These are phyloP conservation scores for Elsinoe fawcettii DNA, from an alignment of 2,329 filamentous ascomycete species.

Conservation along the genomic window DNA sequence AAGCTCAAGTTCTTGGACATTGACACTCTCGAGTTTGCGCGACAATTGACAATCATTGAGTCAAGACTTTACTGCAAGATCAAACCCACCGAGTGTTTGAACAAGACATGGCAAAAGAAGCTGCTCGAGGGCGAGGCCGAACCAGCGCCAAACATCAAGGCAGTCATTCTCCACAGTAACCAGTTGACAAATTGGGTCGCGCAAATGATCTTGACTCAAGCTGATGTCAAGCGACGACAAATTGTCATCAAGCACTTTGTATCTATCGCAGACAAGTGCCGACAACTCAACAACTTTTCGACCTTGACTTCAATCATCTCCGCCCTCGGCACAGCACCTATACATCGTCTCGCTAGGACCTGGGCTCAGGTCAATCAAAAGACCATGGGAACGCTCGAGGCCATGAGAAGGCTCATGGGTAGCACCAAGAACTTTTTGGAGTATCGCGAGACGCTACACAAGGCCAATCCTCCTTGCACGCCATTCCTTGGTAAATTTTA, in stretches of 20 bases:
- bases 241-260: constrained; percentile 99
- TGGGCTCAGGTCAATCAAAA: constrained; percentile 90
- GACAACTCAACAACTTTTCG: constrained; percentile 88
- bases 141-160: constrained; percentile 88
- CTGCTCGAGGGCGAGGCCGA: constrained; percentile 71
- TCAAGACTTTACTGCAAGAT: constrained; percentile 92
- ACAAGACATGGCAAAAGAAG: constrained; percentile 99
- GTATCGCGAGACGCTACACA: constrained; percentile 87
- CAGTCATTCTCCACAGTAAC: constrained; percentile 93
- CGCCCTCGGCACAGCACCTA: constrained; percentile 85
- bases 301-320: constrained; percentile 97
- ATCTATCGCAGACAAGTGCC: constrained; percentile 94
- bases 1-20: constrained; percentile 98
- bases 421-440: constrained; percentile 98
- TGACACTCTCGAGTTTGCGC: constrained; percentile 91
- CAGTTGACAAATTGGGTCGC: constrained; percentile 99
- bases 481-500: constrained; percentile 81
- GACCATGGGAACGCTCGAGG: constrained; percentile 71
- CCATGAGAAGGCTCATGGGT: constrained; percentile 89
- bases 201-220: constrained; percentile 94
- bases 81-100: constrained; percentile 88
- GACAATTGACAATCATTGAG: constrained; percentile 94
- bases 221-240: constrained; percentile 90
- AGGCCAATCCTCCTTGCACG: constrained; percentile 91
- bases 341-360: constrained; percentile 84